Base-by-base conservation (phyloP, 208 protist genomes). In the Balamuthia mandrillaris region DNA sequence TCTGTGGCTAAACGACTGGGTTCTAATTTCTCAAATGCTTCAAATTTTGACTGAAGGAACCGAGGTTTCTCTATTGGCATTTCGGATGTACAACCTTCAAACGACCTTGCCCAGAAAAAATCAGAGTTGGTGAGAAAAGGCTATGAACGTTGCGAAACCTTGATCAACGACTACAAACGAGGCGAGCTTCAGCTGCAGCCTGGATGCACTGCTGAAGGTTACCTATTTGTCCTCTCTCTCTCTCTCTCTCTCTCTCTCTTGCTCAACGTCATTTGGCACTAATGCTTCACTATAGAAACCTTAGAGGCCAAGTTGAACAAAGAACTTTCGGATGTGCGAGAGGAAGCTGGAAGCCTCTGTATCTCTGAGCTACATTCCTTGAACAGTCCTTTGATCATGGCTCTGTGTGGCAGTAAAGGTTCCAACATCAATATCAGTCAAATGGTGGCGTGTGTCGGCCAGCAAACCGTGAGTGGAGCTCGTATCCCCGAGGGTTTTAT, bases 401-500 rank as follows among this genome's bases (percentile, higher is more conserved):
- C 99, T 45, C 90, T 99, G 4, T 99, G 96, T 39, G 96, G 96
- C 29, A 96, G 95, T 72, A 97, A 97, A 79, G 98, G 98, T 72
- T 99, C 96, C 47, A 96, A 94, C n/a, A 96, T 99, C 74, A 99
- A 99, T 91, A 99, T 99, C 86, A 96, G 96, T 31, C 99, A 99
- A 94, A 99, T 99, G 98, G 96, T 99, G 35, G 96, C 96, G 9
- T 98, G 96, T 87, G 97, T 99, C 5, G 98, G 98, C 18, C 98
- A 99, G 93, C 98, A 99, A 91, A 98, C 95, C 41, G 95, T 99
- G 31, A 95, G 86, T 87, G 98, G 98, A 51, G 95, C 93, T 66
- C 96, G 98, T 88, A 99, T 99, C 88, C 94, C 96, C 29, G 95
- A 99, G 87, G 97, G 98, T 35, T 99, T 99, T 85, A 92, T 97